phyloP scores from a whole-genome alignment of 176 grass and related monocot species.

The Oryza nivara region DNA sequence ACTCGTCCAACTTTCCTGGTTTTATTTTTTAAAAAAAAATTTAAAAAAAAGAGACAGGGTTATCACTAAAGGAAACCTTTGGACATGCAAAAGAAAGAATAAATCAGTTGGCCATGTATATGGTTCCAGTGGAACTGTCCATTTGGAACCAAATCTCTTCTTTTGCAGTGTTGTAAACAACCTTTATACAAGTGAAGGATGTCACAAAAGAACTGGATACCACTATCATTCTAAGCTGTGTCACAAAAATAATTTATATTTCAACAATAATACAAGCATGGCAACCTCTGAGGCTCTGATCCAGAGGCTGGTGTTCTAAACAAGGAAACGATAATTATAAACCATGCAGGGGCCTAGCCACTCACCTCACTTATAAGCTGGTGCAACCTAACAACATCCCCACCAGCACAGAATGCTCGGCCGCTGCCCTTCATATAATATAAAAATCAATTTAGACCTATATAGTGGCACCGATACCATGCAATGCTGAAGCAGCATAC shows the following conservation, averaged over 20 bases:
- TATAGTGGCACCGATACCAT: slow-evolving; percentile 14
- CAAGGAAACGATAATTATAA: neutral
- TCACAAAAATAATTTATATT: neutral
- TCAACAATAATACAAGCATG: slow-evolving; percentile 24
- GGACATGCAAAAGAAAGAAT: slow-evolving; percentile 15
- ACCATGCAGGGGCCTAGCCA: neutral
- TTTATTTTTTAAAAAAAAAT: neutral
- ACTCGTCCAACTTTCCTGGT: slow-evolving; percentile 74
- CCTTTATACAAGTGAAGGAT: slow-evolving; percentile 14
- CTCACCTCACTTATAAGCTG: slow-evolving; percentile 60
- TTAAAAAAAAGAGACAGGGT: neutral
- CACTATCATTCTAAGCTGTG: neutral
- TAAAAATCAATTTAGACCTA: slow-evolving; percentile 49
- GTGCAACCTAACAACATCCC: slow-evolving; percentile 58
- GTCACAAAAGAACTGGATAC: neutral
- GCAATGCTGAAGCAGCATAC: slow-evolving; percentile 51
- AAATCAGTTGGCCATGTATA: neutral
- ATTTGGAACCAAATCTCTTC: neutral
- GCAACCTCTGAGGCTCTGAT: neutral
- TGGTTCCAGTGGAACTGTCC: neutral
- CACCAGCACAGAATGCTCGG: slow-evolving; percentile 79
- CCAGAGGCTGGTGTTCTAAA: neutral
- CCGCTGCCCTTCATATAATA: slow-evolving; percentile 71
- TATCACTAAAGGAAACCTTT: slow-evolving; percentile 1
- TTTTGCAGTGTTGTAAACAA: neutral